Conservation (phyloP, 2,329 filamentous ascomycete genomes). For the Colletotrichum orbiculare region DNA sequence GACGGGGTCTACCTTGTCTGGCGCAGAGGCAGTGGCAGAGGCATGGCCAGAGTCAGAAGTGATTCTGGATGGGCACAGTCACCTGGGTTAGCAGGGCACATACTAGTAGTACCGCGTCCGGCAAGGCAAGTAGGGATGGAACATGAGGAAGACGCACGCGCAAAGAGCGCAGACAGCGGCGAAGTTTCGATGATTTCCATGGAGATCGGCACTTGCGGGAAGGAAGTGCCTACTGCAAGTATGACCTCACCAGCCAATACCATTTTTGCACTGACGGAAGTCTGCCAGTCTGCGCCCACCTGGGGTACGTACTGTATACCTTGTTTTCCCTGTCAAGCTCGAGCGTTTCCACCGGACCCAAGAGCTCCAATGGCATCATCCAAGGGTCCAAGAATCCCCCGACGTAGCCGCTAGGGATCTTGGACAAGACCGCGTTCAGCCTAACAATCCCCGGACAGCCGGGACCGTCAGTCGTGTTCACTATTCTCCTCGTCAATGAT, state of each 20-base stretch:
- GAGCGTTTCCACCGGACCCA: slow-evolving; percentile 9
- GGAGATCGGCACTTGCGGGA: slow-evolving; percentile 38
- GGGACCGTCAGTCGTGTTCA: slow-evolving; percentile 19
- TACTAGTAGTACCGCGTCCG: too few relatives aligned
- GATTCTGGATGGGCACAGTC: not conserved
- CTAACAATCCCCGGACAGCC: slow-evolving; percentile 11
- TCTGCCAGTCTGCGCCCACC: not conserved
- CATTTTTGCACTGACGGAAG: not conserved
- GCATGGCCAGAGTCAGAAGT: not conserved
- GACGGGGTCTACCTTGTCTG: not conserved
- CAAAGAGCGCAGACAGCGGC: not conserved
- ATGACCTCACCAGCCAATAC: slow-evolving; percentile 38
- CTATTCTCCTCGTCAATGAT: not conserved
- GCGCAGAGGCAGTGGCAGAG: not conserved
- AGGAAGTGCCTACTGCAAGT: not conserved
- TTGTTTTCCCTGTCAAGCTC: slow-evolving; percentile 1
- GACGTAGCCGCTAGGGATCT: slow-evolving; percentile 25
- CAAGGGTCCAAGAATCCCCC: slow-evolving; percentile 31
- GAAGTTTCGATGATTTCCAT: slow-evolving; percentile 32
- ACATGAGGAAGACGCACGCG: slow-evolving; percentile 9
- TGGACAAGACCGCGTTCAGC: slow-evolving; percentile 30
- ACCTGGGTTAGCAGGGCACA: not conserved
- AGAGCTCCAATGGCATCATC: slow-evolving; percentile 33
- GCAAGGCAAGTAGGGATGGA: too few relatives aligned
- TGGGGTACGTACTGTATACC: slow-evolving; percentile 6